Conservation (phyloP, 176 grass and related monocot genomes). For the Paspalum notatum region DNA sequence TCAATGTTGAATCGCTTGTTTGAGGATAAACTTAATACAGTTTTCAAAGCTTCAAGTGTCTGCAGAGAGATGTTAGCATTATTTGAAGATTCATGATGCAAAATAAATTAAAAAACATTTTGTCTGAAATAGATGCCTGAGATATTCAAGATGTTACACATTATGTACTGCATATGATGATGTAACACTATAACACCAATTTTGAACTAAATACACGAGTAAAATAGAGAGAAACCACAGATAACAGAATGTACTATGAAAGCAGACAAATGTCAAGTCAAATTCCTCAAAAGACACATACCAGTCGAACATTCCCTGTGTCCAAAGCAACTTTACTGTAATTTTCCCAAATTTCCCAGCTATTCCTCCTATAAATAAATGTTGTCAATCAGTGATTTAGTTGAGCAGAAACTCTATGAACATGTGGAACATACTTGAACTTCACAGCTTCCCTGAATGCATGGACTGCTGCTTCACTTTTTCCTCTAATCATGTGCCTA, state of each 20-base stretch:
- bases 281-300: slow-evolving; percentile 22
- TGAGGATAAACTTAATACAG: slow-evolving; percentile 68
- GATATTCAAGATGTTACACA: slow-evolving; percentile 12
- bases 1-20: slow-evolving; percentile 67
- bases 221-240: neutral
- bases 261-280: neutral
- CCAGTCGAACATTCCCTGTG: slow-evolving; percentile 65
- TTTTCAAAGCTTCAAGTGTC: slow-evolving; percentile 89
- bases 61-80: slow-evolving; percentile 45
- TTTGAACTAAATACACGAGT: neutral
- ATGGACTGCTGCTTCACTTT: slow-evolving; percentile 73
- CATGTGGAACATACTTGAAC: slow-evolving; percentile 66
- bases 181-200: neutral
- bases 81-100: slow-evolving; percentile 29
- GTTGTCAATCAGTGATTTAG: neutral
- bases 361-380: slow-evolving; percentile 81
- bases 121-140: neutral
- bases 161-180: neutral
- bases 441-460: slow-evolving; percentile 97
- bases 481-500: slow-evolving; percentile 94
- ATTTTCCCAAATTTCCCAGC: slow-evolving; percentile 98
- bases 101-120: slow-evolving; percentile 1
- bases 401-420: neutral
- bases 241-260: neutral
- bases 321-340: slow-evolving; percentile 94